Evolutionary conservation across 1,284 basidiomycete genomes (phyloP), one percentile per base, ranked within the genome.

Genomic region (Meira miltonrushii): DNA sequence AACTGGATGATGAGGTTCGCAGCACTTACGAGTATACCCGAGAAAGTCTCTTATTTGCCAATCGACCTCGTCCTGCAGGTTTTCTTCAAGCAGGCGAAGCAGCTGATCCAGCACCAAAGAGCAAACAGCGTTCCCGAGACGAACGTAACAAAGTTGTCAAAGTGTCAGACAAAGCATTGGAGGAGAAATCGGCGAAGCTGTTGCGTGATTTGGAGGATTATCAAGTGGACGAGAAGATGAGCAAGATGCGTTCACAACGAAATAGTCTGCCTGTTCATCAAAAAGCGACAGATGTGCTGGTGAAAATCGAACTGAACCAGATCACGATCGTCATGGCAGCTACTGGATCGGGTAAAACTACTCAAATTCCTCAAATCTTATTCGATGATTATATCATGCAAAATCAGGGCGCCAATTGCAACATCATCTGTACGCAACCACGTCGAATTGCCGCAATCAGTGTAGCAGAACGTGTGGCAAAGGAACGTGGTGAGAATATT

Each of bases 311-410:
- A 43, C 81, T 85, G 41, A 87, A 95, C 78, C 88, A 92, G 39
- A 89, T 96, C 58, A 91, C 89, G 0, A 88, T 97, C 63, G 87
- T 89, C 67, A 92, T 94, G 89, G 93, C 92, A 25, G 87, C 91
- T 1, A 96, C 93, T 1, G 92, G 93, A 46, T 95, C 91, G 0
- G 93, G 93, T 9, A 96, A 96, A 81, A 95, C 92, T 8, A 96
- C 93, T 0, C 93, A 97, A 77, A 85, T 96, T 40, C 93, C 93
- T 1, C 93, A 96, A 79, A 83, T 96, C 52, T 85, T 96, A 62
- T 84, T 97, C 52, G 92, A 97, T 74, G 84, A 89, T 54, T 88
- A 83, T 74, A 93, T 92, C 67, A 82, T 87, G 33, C 82, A 83
- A 38, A 88, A 86, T 28, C 82, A 89, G 61, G 93, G 93, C 13